These are phyloP conservation scores for Ogataea paradorogensis DNA, from an alignment of 805 yeast species.

Conservation along the genomic window DNA sequence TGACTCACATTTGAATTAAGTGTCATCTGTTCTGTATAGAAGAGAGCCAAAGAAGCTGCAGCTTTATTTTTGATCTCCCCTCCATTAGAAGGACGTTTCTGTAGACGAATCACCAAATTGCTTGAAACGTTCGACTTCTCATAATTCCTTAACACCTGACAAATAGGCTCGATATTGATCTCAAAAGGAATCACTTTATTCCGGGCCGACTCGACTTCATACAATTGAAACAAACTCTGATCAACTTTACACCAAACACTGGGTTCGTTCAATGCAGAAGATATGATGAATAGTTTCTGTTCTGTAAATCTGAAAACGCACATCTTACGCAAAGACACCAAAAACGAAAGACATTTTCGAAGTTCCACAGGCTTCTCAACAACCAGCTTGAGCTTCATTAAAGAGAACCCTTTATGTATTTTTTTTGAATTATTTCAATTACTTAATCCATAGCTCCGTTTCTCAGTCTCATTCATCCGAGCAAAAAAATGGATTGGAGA, in stretches of 20 bases:
- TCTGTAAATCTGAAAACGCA: constrained; percentile 58
- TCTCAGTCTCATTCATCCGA: constrained; percentile 43
- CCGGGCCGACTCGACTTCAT: constrained; percentile 50
- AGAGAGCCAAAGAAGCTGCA: constrained; percentile 51
- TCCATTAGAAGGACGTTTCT: constrained; percentile 33
- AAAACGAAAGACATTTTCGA: constrained; percentile 24
- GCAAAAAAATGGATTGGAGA: constrained; percentile 64
- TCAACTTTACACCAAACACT: constrained; percentile 65
- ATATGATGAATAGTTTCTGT: constrained; percentile 46
- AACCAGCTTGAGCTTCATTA: constrained; percentile 29
- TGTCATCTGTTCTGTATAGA: constrained; percentile 46
- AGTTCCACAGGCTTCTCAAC: constrained; percentile 24
- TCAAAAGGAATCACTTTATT: constrained; percentile 59
- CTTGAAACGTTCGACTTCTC: constrained; percentile 49
- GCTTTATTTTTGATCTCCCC: constrained; percentile 26
- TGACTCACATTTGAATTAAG: constrained; percentile 52
- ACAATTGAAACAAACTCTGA: constrained; percentile 43
- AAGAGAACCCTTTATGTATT: background rate
- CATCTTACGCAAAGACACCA: constrained; percentile 46
- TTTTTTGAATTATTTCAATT: constrained; percentile 1
- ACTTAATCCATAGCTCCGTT: constrained; percentile 32
- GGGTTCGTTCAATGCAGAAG: constrained; percentile 54
- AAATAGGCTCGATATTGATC: constrained; percentile 57
- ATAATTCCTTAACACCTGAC: constrained; percentile 54
- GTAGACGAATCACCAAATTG: constrained; percentile 50